Evolutionary conservation across 805 yeast genomes (phyloP).

Genomic region (Huiozyma sinensis): DNA sequence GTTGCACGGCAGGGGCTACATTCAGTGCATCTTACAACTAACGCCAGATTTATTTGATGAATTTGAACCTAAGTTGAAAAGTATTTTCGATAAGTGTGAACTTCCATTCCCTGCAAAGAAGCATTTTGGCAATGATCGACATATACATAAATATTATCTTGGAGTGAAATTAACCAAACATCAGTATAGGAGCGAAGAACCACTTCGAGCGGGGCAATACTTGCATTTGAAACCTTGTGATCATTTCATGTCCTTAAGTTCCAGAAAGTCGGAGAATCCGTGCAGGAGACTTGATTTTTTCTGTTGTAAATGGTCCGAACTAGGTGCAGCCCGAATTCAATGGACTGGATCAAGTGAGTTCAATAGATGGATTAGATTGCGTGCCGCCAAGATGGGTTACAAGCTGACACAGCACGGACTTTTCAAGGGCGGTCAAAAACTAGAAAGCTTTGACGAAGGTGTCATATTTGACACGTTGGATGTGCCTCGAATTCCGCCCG

Average conservation of each 20-base stretch:
- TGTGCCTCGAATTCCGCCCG: constrained; percentile 9
- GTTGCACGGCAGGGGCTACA: constrained; percentile 12
- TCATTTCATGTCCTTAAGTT: constrained; percentile 15
- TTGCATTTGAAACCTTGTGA: constrained; percentile 9
- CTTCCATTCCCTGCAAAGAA: constrained; percentile 3
- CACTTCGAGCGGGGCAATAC: background rate
- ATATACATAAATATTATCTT: constrained; percentile 12
- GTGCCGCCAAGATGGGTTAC: constrained; percentile 19
- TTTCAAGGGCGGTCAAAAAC: constrained; percentile 11
- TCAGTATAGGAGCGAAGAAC: background rate
- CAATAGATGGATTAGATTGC: constrained; percentile 20
- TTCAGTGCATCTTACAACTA: constrained; percentile 20
- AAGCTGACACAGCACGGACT: constrained; percentile 25
- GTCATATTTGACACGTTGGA: constrained; percentile 18
- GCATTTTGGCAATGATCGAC: constrained; percentile 1
- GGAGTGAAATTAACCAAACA: constrained; percentile 12
- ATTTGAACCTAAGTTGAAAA: constrained; percentile 7
- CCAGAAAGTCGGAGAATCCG: constrained; percentile 4
- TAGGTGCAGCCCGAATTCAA: constrained; percentile 26
- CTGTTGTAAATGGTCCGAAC: constrained; percentile 22
- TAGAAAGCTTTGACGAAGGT: constrained; percentile 21
- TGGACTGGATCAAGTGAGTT: constrained; percentile 26
- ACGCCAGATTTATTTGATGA: constrained; percentile 7
- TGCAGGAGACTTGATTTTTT: constrained; percentile 27
- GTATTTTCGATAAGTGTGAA: constrained; percentile 5